Conservation (phyloP, 1,284 basidiomycete species). For the Pterulicium gracile region DNA sequence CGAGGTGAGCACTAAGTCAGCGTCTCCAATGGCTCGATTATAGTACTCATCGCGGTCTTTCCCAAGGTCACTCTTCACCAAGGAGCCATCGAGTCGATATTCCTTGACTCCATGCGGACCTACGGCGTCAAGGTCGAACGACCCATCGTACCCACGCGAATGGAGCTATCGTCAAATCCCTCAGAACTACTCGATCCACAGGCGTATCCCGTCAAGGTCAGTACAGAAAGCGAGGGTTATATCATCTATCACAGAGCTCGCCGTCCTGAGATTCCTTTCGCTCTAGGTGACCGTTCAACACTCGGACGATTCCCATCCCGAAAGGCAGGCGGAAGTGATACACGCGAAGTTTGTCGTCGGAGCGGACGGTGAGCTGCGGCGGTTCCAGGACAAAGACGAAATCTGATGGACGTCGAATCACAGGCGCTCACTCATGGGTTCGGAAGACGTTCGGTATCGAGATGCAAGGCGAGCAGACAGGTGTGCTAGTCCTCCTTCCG, state of each 20-base stretch:
- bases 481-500: not conserved
- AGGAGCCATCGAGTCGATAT: constrained; percentile 35
- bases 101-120: constrained; percentile 27
- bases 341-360: constrained; percentile 40
- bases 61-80: constrained; percentile 33
- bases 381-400: no score
- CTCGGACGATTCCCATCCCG: not conserved
- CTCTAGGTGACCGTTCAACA: not conserved
- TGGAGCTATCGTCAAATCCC: constrained; percentile 22
- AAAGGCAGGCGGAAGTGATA: constrained; percentile 17
- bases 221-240: not conserved
- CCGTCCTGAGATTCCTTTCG: not conserved
- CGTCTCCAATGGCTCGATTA: constrained; percentile 2
- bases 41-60: constrained; percentile 16
- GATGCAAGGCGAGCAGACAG: constrained; percentile 39
- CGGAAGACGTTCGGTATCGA: constrained; percentile 22
- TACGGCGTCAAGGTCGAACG: constrained; percentile 30
- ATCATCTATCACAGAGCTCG: not conserved
- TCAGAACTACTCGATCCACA: constrained; percentile 13
- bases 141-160: constrained; percentile 23
- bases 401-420: no score
- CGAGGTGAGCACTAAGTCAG: constrained; percentile 19
- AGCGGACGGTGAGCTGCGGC: constrained; percentile 30
- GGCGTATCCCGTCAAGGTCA: constrained; percentile 19
- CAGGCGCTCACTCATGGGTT: constrained; percentile 11